Evolutionary conservation across 2,329 filamentous ascomycete genomes (phyloP).

Genomic region (Elsinoe arachidis): DNA sequence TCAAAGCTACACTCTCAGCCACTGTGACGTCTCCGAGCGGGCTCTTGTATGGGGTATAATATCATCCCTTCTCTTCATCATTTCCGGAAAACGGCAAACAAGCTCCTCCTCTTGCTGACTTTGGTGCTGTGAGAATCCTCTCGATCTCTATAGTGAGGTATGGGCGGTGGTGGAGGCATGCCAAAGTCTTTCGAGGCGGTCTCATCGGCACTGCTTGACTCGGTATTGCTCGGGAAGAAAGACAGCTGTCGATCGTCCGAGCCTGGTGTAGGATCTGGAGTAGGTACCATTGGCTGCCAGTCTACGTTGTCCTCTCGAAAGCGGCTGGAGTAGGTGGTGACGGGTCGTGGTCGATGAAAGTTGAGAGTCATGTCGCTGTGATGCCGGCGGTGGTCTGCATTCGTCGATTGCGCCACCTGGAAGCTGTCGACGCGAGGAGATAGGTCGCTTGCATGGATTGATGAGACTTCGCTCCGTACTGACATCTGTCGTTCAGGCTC

Average conservation of each 20-base stretch:
- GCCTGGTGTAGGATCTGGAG: background rate
- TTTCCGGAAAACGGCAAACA: conserved; percentile 1
- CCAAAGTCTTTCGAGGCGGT: background rate
- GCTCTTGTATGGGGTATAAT: too few species aligned
- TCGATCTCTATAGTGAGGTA: background rate
- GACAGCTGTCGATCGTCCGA: background rate
- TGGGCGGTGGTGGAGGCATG: conserved; percentile 4
- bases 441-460: background rate
- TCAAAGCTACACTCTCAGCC: too few species aligned
- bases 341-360: conserved; percentile 10
- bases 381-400: background rate
- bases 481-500: background rate
- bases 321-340: conserved; percentile 8
- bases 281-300: conserved; percentile 1
- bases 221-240: background rate
- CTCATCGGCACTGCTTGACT: background rate
- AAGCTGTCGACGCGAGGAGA: background rate
- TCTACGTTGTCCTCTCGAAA: conserved; percentile 7
- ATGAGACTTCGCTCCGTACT: conserved; percentile 1
- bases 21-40: too few species aligned
- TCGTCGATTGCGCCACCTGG: background rate
- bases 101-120: background rate
- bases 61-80: background rate
- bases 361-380: conserved; percentile 9
- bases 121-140: background rate